These are phyloP conservation scores for Ustulina deusta DNA, from an alignment of 2,329 filamentous ascomycete genomes.

Conservation along the genomic window DNA sequence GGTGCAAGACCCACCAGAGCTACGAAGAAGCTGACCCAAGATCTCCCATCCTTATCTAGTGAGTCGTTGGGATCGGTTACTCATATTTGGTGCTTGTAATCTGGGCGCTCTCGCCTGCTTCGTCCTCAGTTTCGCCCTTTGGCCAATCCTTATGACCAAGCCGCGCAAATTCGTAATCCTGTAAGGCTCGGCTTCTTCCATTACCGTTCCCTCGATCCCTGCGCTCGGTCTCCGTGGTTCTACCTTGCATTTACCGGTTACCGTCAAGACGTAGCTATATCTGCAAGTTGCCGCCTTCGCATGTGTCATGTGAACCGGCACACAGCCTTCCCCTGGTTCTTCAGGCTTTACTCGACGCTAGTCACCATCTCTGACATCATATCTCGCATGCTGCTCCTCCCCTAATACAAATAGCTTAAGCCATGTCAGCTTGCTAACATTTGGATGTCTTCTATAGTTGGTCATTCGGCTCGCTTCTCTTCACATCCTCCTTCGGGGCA, in stretches of 20 bases:
- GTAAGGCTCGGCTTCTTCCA: constrained; percentile 68
- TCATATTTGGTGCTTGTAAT: constrained; percentile 93
- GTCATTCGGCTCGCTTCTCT: constrained; percentile 91
- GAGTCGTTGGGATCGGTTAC: constrained; percentile 94
- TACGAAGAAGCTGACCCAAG: constrained; percentile 48
- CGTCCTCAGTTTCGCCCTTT: constrained; percentile 89
- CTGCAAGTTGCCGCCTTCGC: constrained; percentile 49
- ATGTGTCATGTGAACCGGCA: constrained; percentile 46
- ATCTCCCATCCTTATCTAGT: constrained; percentile 67
- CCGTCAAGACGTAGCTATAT: constrained; percentile 40
- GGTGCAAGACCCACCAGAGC: constrained; percentile 46
- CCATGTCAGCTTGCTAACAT: constrained; percentile 48
- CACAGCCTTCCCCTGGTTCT: constrained; percentile 45
- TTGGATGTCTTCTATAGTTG: constrained; percentile 70
- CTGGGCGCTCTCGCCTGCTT: constrained; percentile 91
- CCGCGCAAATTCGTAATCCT: constrained; percentile 96
- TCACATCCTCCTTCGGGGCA: constrained; percentile 91
- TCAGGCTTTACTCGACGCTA: constrained; percentile 41
- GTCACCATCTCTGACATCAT: constrained; percentile 22
- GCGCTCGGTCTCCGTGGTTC: constrained; percentile 37
- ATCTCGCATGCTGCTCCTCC: constrained; percentile 24
- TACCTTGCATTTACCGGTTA: constrained; percentile 29
- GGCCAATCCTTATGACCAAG: constrained; percentile 82
- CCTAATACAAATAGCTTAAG: neutral
- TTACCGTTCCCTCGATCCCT: constrained; percentile 38